These are phyloP conservation scores for Phytophthora capsici DNA, from an alignment of 352 stramenopile genomes.

Conservation along the genomic window DNA sequence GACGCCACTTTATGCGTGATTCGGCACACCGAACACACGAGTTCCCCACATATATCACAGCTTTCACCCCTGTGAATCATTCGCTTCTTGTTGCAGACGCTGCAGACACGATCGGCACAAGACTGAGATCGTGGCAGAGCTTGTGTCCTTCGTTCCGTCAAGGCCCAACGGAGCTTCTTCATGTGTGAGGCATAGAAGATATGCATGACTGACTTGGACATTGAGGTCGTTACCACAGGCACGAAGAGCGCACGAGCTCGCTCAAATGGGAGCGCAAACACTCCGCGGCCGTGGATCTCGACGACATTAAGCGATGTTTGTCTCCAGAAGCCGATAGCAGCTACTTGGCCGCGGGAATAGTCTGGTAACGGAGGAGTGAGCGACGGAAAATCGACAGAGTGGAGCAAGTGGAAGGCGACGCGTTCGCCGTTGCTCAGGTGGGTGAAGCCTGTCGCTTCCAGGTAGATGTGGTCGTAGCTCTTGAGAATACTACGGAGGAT, in stretches of 20 bases:
- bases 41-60: slow-evolving; percentile 36
- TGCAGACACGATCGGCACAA: slow-evolving; percentile 11
- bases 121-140: slow-evolving; percentile 4
- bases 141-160: slow-evolving; percentile 21
- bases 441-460: slow-evolving; percentile 36
- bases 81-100: slow-evolving; percentile 27
- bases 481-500: slow-evolving; percentile 36
- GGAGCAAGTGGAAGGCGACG: slow-evolving; percentile 36
- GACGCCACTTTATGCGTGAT: slow-evolving; percentile 42
- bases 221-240: slow-evolving; percentile 22
- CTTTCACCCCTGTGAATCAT: slow-evolving; percentile 21
- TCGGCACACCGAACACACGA: slow-evolving; percentile 39
- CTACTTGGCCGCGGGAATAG: slow-evolving; percentile 30
- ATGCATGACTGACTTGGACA: slow-evolving; percentile 38
- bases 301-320: slow-evolving; percentile 23
- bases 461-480: slow-evolving; percentile 44
- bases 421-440: slow-evolving; percentile 27
- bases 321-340: slow-evolving; percentile 34
- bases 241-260: slow-evolving; percentile 25
- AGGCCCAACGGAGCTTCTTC: slow-evolving; percentile 32
- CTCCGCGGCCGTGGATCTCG: slow-evolving; percentile 26
- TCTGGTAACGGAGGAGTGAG: slow-evolving; percentile 25
- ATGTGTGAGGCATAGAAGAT: slow-evolving; percentile 27
- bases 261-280: slow-evolving; percentile 31
- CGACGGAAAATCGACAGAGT: slow-evolving; percentile 34